Evolutionary conservation across 1,284 basidiomycete genomes (phyloP), one percentile per base, ranked within the genome.

Genomic region (Coniferiporia weirii): DNA sequence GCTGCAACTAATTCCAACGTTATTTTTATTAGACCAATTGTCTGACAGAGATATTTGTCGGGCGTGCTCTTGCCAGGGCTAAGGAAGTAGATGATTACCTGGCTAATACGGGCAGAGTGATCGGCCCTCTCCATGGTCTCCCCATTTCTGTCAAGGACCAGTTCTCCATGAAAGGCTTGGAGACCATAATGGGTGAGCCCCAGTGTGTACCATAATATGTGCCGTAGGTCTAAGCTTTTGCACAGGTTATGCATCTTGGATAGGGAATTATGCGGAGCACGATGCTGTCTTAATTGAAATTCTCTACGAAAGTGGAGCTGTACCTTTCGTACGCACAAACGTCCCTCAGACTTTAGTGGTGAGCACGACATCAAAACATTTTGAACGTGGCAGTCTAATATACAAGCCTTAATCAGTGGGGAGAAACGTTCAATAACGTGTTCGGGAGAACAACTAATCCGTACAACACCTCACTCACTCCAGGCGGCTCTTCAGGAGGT

Each of bases 121-220:
- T 77, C 1, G 81, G 81, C 6, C 79, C 80, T 2, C 67, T 83
- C 7, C 80, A 82, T 64, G 81, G 81, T 0, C 68, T 83, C 6
- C 81, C 81, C 0, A 71, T 83, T 52, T 79, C 76, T 6, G 66
- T 83, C 56, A 84, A 83, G 63, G 76, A 89, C 66, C 84, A 87
- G 66, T 73, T 87, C 36, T 74, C 72, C 61, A 74, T 88, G 61
- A 76, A 81, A 64, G 84, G 83, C 0, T 68, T 82, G 2, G 82
- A 85, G 60, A 77, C 81, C 0, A 81, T 78, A 2, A 80, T 82
- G 74, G 82, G 83, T 77, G 64, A 34, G 70, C 58, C 3, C 44
- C 6, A 12, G 36, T 40, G 66, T 67, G 5, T 54, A 55, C 1
- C 57, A 65, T 12, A 10, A 40, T 12, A 15, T 4, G 48, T 72